Evolutionary conservation across 2,329 filamentous ascomycete genomes (phyloP), one percentile per base, ranked within the genome.

Genomic region (Venturia nashicola): DNA sequence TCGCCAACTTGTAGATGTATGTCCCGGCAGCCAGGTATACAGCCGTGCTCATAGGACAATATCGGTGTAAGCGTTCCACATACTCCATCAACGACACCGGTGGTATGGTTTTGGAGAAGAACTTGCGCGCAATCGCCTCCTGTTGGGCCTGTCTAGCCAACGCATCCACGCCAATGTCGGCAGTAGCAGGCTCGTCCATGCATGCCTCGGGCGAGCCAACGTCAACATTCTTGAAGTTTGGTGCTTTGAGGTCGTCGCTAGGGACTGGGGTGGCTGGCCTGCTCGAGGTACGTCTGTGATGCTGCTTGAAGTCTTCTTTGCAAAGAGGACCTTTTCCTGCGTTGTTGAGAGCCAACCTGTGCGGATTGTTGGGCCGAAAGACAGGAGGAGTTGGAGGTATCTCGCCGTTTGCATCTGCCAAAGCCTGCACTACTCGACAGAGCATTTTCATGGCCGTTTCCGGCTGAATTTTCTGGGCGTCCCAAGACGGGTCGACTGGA

Each of bases 41-140:
- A 32, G 88, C 93, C 0, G 92, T 91, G 67, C 90, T 95, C 84
- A 96, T 91, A 3, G 94, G 92, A 71, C 93, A 97, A 77, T 89
- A 97, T 65, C 85, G 85, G 76, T 97, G 92, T 65, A 97, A 84
- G 18, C 93, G 89, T 70, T 86, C 80, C 32, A 97, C 83, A 72
- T 97, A 99, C 67, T 94, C 88, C 71, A 88, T 84, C 59, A 97
- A 82, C 43, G 86, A 82, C 68, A 97, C 93, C 12, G 89, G 87
- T 23, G 94, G 93, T 18, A 91, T 86, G 61, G 86, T 84, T 73
- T 94, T 96, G 67, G 89, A 93, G 78, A 94, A 95, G 76, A 99
- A 99, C 71, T 94, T 94, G 68, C 91, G 86, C 20, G 90, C 91
- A 67, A 97, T 90, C 68, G 91, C 88, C 67, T 86, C 86, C 72